Evolutionary conservation across 1,284 basidiomycete species (phyloP), one percentile per base, ranked within the genome.

Genomic region (Puccinia hordei): DNA sequence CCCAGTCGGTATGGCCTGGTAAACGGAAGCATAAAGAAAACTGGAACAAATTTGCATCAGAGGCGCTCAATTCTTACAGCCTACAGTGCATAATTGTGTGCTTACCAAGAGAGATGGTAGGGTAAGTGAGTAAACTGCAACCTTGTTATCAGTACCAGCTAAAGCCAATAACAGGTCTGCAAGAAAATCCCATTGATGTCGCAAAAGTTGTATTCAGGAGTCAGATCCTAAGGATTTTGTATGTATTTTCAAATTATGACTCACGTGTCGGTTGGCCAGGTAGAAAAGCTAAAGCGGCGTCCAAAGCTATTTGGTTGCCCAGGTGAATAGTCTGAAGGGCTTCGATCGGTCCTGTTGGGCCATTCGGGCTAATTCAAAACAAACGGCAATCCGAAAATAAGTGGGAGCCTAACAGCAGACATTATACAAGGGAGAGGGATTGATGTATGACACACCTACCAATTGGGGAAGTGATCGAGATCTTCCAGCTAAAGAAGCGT

Each of bases 1-100:
- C 89, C 95, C 95, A 98, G 85, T 98, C 95, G 87, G 96, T 92
- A 84, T 98, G 95, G 0, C 95, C 95, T 49, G 92, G 89, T 49
- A 98, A 88, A 0, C 89, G 87, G 33, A 71, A 17, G 33, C 69
- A 72, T 61, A 24, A 49, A 30, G 30, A 19, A 27, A 78, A 85
- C 35, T 35, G 41, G 49, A 15, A 71, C 0, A 71, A 22, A 13
- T 12, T 19, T 44, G 41, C 24, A 30, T 72, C 17, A 55, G 24
- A 27, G 13, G 55, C 41, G 2, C 15, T 49, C 6, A 24, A 30
- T 57, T 22, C 13, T 44, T 41, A 10, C 5, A 65, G 27, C 41
- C 27, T n/a, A 0, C n/a, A 53, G 55, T 19, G 27, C 35, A 33
- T 30, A 74, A 41, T 0, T 35, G 15, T 6, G 33, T 19, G n/a